A percentile compares a stretch with the other conserved stretches of the same genome.
Evolutionary conservation across 2,329 filamentous ascomycete genomes (phyloP).

Genomic region (Ampelomyces quisqualis): DNA sequence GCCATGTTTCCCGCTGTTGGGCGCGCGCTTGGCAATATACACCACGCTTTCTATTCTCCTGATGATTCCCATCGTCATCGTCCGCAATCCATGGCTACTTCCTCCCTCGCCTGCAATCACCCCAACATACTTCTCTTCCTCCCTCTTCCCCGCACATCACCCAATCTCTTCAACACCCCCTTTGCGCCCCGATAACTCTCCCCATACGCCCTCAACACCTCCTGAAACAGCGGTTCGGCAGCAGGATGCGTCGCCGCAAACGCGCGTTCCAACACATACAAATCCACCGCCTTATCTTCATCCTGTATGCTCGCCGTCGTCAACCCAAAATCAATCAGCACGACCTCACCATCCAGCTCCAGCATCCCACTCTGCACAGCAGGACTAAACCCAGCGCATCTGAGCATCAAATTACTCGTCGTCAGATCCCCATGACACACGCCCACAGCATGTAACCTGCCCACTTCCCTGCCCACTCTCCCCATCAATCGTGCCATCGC

Average conservation of each 20-base stretch:
- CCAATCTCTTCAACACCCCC: slow-evolving; percentile 74
- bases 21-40: too few species aligned
- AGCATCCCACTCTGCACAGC: background rate
- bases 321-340: slow-evolving; percentile 93
- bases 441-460: slow-evolving; percentile 76
- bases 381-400: too few species aligned
- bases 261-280: slow-evolving; percentile 92
- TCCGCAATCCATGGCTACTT: too few species aligned
- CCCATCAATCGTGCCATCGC: slow-evolving; percentile 59
- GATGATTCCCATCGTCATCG: too few species aligned
- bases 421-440: slow-evolving; percentile 95
- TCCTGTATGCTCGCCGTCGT: slow-evolving; percentile 78
- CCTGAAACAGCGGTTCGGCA: slow-evolving; percentile 72
- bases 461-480: slow-evolving; percentile 70
- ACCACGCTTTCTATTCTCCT: too few species aligned
- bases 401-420: slow-evolving; percentile 92
- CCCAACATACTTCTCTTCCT: slow-evolving; percentile 97
- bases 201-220: slow-evolving; percentile 73
- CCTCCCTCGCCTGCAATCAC: too few species aligned
- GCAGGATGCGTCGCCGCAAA: slow-evolving; percentile 93
- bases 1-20: too few species aligned
- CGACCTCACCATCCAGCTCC: slow-evolving; percentile 67
- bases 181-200: slow-evolving; percentile 72
- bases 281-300: slow-evolving; percentile 91
- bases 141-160: slow-evolving; percentile 90